Evolutionary conservation across 805 yeast species (phyloP).

Genomic region (Ogataea parapolymorpha): DNA sequence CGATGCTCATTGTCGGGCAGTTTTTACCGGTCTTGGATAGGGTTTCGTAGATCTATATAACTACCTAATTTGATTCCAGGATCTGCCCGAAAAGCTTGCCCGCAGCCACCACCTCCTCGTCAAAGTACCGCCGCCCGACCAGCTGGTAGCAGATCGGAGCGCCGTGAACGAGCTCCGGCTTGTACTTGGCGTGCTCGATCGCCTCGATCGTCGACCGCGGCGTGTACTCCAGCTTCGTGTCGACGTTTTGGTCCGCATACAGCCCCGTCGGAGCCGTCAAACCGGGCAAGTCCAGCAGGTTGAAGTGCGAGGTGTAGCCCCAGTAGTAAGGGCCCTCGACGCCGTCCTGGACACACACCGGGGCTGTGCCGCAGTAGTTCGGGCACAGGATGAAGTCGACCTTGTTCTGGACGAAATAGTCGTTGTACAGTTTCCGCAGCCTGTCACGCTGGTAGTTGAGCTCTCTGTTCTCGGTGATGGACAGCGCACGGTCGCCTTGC

Average conservation of each 20-base stretch:
- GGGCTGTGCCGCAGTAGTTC: conserved; percentile 68
- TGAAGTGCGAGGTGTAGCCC: conserved; percentile 78
- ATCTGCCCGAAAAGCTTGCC: conserved; percentile 32
- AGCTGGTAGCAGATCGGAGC: conserved; percentile 58
- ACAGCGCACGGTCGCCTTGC: conserved; percentile 46
- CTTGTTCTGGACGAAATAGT: conserved; percentile 48
- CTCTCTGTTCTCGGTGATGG: conserved; percentile 52
- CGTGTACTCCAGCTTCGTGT: conserved; percentile 42
- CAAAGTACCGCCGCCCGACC: conserved; percentile 51
- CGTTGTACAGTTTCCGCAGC: conserved; percentile 54
- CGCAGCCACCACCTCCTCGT: conserved; percentile 50
- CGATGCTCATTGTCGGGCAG: conserved; percentile 81
- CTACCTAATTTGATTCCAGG: conserved; percentile 12
- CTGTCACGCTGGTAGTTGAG: conserved; percentile 54
- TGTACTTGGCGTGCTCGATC: conserved; percentile 45
- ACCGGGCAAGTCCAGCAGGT: conserved; percentile 68
- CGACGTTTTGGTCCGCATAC: conserved; percentile 49
- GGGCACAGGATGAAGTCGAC: conserved; percentile 70
- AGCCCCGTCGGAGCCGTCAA: conserved; percentile 62
- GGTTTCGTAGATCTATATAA: not conserved
- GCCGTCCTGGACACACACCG: conserved; percentile 49
- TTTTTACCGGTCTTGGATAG: conserved; percentile 58
- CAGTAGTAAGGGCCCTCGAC: conserved; percentile 56
- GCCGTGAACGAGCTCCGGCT: conserved; percentile 44
- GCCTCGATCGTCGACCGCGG: conserved; percentile 47